Base-by-base conservation (phyloP, 1,139 yeast genomes). In the Pichia kudriavzevii region DNA sequence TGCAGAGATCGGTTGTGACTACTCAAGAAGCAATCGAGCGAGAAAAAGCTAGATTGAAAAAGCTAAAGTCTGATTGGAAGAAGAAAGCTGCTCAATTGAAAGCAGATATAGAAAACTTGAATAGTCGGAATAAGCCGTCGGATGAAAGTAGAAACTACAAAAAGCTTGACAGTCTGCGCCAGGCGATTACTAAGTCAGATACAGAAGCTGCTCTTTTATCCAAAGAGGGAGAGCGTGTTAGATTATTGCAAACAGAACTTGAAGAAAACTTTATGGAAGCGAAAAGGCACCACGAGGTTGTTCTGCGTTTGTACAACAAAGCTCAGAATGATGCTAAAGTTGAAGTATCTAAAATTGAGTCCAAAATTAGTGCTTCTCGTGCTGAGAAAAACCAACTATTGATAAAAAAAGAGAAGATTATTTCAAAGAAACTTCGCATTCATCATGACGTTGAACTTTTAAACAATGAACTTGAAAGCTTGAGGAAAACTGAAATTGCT, bases 1-100 rank as follows among this genome's bases (percentile, higher is more conserved):
- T 80, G 29, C 79, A 76, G 49, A 71, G 71, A 34, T 75, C 84
- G 32, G 70, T 80, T 33, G 60, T 69, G 23, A 72, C 85, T 0
- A 73, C 84, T 0, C 69, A 75, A 44, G 70, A 71, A 19, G 72
- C 70, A 37, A 59, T 78, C 38, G 63, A 65, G 22, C 64, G 67
- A 31, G 72, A 73, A 40, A 70, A 68, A 46, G 43, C 60, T 4
- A 71, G 69, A 40, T 53, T 73, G 46, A 78, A 73, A 53, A 79
- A 77, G 46, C 59, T 69, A 38, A 78, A 77, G 52, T 71, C 67
- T 42, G 88, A 80, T 38, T 74, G 77, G 50, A 66, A 69, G 44
- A 78, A 75, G 46, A 68, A 67, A 47, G 55, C 72, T 18, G 53
- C 65, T 11, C 70, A 76, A 5, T 55, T 72, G 34, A 72, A 70